These are phyloP conservation scores for Phoenix roebelenii DNA, from an alignment of 176 grass and related monocot genomes.

Conservation along the genomic window DNA sequence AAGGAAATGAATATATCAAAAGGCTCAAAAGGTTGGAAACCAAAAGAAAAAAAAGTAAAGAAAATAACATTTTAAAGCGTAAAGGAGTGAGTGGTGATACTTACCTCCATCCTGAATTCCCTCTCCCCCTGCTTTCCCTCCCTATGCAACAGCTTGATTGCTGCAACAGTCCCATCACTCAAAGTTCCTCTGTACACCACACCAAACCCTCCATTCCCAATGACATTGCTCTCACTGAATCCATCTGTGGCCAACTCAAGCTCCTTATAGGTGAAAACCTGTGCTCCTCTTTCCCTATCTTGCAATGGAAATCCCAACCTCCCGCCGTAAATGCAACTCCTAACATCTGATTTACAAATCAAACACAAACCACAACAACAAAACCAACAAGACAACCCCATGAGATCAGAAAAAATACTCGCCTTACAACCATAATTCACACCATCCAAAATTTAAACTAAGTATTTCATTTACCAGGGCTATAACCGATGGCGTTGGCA, in stretches of 20 bases:
- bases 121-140: conserved; percentile 81
- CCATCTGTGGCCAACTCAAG: conserved; percentile 79
- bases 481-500: conserved; percentile 10
- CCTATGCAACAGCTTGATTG: conserved; percentile 73
- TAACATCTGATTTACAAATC: conserved; percentile 7
- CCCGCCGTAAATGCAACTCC: conserved; percentile 72
- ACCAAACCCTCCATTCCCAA: conserved; percentile 49
- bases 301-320: conserved; percentile 46
- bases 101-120: conserved; percentile 91
- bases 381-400: not conserved
- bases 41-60: too few species aligned
- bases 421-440: too few species aligned
- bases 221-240: conserved; percentile 72
- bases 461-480: conserved; percentile 21
- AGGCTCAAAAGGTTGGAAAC: too few species aligned
- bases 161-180: conserved; percentile 65
- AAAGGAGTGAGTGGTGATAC: not conserved
- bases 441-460: not conserved
- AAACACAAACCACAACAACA: not conserved
- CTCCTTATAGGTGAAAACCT: conserved; percentile 96
- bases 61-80: too few species aligned
- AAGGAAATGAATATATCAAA: too few species aligned
- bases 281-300: conserved; percentile 38
- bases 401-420: not conserved
- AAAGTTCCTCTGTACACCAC: conserved; percentile 63